Percentiles rank a stretch among this genome's conserved stretches.
These are phyloP conservation scores for Monarda citriodora DNA, from an alignment of 305 asterid genomes.

Conservation along the genomic window DNA sequence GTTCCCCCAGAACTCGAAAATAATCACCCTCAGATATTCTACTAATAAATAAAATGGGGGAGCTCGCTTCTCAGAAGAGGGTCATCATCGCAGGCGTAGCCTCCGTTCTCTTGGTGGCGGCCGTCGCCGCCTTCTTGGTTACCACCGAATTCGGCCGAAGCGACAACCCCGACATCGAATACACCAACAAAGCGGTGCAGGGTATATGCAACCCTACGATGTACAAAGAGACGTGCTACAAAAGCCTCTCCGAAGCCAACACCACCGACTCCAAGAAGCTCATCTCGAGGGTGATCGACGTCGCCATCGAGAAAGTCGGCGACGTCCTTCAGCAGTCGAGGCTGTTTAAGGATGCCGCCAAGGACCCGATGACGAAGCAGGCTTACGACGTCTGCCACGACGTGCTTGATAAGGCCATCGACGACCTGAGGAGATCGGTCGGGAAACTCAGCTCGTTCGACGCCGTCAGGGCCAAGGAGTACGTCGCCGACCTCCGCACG, in stretches of 20 bases:
- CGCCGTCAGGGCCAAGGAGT: constrained; percentile 15
- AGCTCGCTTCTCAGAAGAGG: constrained; percentile 14
- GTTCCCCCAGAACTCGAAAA: background rate
- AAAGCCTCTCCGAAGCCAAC: constrained; percentile 29
- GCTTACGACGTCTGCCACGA: constrained; percentile 29
- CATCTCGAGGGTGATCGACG: constrained; percentile 23
- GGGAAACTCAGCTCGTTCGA: constrained; percentile 21
- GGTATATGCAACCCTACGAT: constrained; percentile 27
- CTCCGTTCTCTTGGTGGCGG: constrained; percentile 32
- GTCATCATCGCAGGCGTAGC: constrained; percentile 19
- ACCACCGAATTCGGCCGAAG: background rate
- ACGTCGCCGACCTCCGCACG: constrained; percentile 33
- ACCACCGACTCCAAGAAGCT: constrained; percentile 32
- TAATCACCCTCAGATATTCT: too few relatives aligned
- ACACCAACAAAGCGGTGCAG: constrained; percentile 18
- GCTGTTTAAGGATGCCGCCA: constrained; percentile 26
- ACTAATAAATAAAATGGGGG: too few relatives aligned
- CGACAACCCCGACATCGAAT: background rate
- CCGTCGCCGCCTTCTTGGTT: constrained; percentile 17
- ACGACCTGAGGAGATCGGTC: constrained; percentile 32
- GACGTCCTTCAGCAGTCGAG: constrained; percentile 21
- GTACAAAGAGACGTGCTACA: constrained; percentile 30
- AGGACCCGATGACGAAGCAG: constrained; percentile 25
- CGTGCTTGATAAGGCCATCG: constrained; percentile 32
- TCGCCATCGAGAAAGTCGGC: constrained; percentile 14